phyloP scores from a whole-genome alignment of 1,284 basidiomycete species.

The Lentinus polychrous region DNA sequence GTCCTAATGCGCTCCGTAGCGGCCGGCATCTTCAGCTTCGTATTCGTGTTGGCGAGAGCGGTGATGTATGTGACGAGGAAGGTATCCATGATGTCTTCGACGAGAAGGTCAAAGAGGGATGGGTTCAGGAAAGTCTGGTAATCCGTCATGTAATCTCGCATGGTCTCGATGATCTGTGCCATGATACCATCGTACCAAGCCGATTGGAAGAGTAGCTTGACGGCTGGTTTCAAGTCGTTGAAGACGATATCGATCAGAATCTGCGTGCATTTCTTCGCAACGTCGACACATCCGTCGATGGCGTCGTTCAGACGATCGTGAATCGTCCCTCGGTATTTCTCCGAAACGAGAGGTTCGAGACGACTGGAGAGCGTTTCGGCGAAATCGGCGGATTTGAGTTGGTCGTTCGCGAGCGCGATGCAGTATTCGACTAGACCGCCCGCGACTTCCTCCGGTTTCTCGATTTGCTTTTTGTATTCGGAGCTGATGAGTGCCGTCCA shows the following conservation, averaged over 20 bases:
- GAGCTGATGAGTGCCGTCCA: conserved; percentile 83
- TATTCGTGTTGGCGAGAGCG: conserved; percentile 67
- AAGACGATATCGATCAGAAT: conserved; percentile 93
- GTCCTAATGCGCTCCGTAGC: conserved; percentile 78
- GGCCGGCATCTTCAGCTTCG: conserved; percentile 84
- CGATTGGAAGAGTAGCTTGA: conserved; percentile 79
- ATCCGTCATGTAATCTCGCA: conserved; percentile 93
- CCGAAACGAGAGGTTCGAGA: conserved; percentile 86
- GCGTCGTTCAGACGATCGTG: conserved; percentile 88
- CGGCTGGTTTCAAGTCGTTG: conserved; percentile 89
- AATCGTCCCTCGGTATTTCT: conserved; percentile 85
- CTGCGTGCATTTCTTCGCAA: conserved; percentile 95
- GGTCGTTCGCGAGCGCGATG: conserved; percentile 98
- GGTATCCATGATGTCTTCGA: conserved; percentile 90
- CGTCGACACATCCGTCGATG: conserved; percentile 97
- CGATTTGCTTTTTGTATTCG: conserved; percentile 84
- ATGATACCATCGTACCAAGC: conserved; percentile 87
- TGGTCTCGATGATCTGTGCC: conserved; percentile 87
- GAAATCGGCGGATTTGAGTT: conserved; percentile 94
- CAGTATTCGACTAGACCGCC: conserved; percentile 93
- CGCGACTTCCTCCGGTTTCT: conserved; percentile 84
- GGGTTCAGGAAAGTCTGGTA: conserved; percentile 90
- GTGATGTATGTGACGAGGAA: conserved; percentile 92
- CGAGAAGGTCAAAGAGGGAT: conserved; percentile 84
- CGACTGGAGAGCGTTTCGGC: conserved; percentile 82